These are phyloP conservation scores for Bruguiera gymnorhiza DNA, from an alignment of 345 rosid genomes.

Conservation along the genomic window DNA sequence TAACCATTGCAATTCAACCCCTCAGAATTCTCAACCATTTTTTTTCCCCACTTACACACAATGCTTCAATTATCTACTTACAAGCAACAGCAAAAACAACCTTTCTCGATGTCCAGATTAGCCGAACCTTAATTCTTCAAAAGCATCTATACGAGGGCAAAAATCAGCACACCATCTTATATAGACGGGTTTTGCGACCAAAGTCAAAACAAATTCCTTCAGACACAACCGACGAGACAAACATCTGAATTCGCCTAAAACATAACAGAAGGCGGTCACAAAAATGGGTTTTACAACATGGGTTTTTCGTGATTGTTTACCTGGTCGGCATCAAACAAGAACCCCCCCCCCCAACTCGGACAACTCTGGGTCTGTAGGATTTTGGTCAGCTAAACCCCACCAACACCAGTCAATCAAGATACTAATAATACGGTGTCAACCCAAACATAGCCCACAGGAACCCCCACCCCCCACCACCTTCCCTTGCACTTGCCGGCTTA, in stretches of 20 bases:
- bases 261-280: neutral
- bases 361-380: neutral
- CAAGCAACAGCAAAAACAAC: slow-evolving; percentile 6
- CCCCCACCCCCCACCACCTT: neutral
- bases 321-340: slow-evolving; percentile 8
- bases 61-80: neutral
- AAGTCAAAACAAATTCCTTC: slow-evolving; percentile 10
- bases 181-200: neutral
- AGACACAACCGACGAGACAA: slow-evolving; percentile 14
- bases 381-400: neutral
- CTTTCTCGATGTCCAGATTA: neutral
- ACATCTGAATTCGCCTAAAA: neutral
- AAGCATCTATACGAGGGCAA: neutral
- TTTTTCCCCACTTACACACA: slow-evolving; percentile 11
- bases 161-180: neutral
- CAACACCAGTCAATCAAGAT: neutral
- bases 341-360: slow-evolving; percentile 3
- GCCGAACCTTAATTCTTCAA: neutral
- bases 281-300: slow-evolving; percentile 6
- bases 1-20: slow-evolving; percentile 20
- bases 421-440: neutral
- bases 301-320: neutral
- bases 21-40: slow-evolving; percentile 48
- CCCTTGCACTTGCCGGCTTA: neutral
- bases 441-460: neutral